Evolutionary conservation across 345 rosid genomes (phyloP), one percentile per base, ranked within the genome.

Genomic region (Lepidium aucheri): DNA sequence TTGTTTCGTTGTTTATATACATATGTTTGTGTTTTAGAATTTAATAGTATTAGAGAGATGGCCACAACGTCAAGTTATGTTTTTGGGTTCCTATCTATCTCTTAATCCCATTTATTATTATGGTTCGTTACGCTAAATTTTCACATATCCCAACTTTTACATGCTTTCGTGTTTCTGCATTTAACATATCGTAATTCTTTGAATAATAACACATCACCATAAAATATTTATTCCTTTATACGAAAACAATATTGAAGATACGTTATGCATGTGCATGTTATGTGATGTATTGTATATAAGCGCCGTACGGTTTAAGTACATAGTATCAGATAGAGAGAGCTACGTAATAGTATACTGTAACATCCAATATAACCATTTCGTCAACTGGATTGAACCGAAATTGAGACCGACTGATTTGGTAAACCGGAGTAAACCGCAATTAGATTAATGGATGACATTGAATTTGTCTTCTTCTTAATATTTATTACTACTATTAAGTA

Each of bases 61-160:
- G 72, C 86, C 68, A 81, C 77, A 71, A 77, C 93, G 86, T 86
- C 71, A 91, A 86, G 94, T 20, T 86, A 83, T 78, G 73, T 63
- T 45, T 76, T 70, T 64, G 20, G 60, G 42, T 65, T 76, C 76
- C 2, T 20, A 20, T 51, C 2, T 20, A 20, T 51, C 52, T 74
- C n/a, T 68, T 55, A 57, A 72, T 74, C 81, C 46, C 82, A 69
- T 88, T 80, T 60, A 20, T 20, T 60, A 40, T 66, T 80, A 79
- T 73, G 83, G 88, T 86, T 85, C 95, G 96, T 91, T 83, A 91
- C 96, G 96, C 92, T 85, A 89, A 91, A 86, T 87, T 77, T 86
- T 87, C 98, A 76, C 96, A 69, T 77, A 78, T 85, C 85, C 90
- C 96, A 16, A 89, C 41, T 70, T 70, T 18, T 68, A 20, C 66